A percentile compares a stretch with the other conserved stretches of the same genome.
These are phyloP conservation scores for Gomphus bonarii DNA, from an alignment of 1,284 basidiomycete species.

Conservation along the genomic window DNA sequence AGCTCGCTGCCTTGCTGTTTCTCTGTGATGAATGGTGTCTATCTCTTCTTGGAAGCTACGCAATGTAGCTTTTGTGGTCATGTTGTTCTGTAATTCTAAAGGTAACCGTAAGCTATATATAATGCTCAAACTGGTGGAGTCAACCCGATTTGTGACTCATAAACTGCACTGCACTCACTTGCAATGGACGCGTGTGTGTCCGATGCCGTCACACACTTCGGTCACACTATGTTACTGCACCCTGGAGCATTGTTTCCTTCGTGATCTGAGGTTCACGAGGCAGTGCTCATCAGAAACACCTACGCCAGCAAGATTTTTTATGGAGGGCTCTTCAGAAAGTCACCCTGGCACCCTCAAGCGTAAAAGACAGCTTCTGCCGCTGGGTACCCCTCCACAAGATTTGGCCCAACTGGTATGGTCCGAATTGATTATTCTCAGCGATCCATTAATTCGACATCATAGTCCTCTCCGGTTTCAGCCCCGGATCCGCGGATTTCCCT, in stretches of 20 bases:
- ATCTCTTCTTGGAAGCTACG: slow-evolving; percentile 68
- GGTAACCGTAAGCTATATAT: neutral
- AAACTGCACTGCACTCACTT: neutral
- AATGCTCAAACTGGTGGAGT: neutral
- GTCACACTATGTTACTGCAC: neutral
- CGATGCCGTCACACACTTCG: neutral
- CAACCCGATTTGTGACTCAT: neutral
- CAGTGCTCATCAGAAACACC: too few relatives aligned
- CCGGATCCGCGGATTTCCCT: slow-evolving; percentile 1
- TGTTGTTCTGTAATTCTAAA: neutral
- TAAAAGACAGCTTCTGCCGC: slow-evolving; percentile 3
- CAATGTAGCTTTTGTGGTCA: slow-evolving; percentile 44
- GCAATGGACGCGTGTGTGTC: neutral
- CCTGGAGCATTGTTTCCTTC: too few relatives aligned
- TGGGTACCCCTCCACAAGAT: slow-evolving; percentile 3
- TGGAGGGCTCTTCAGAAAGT: neutral
- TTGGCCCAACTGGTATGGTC: too few relatives aligned
- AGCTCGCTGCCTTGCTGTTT: slow-evolving; percentile 49
- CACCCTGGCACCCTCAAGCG: neutral
- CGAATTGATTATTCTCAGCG: neutral
- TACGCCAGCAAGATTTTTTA: too few relatives aligned
- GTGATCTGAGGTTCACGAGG: neutral
- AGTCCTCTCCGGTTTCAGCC: neutral
- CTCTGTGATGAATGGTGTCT: slow-evolving; percentile 56
- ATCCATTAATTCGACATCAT: neutral